Base-by-base conservation (phyloP, 768 basidiomycete species). In the Ephemerocybe angulata region DNA sequence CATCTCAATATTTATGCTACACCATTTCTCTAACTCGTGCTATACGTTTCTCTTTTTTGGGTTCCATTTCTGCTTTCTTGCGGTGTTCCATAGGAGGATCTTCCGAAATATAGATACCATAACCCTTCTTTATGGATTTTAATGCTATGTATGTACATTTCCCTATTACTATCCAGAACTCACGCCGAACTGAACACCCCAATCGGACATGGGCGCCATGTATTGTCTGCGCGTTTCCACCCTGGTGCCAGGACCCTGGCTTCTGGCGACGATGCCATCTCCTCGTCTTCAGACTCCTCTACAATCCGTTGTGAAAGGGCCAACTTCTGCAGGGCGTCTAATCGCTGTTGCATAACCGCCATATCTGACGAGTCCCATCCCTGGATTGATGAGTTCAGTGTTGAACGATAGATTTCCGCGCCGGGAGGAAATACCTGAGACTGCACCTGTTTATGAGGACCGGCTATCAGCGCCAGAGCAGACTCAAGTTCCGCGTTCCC, bases 141-240 rank as follows among this genome's bases (percentile, higher is more conserved):
- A n/a, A n/a, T n/a, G n/a, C n/a, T n/a, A n/a, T n/a, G n/a, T n/a
- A n/a, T n/a, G n/a, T n/a, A n/a, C n/a, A n/a, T n/a, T n/a, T n/a
- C n/a, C n/a, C n/a, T n/a, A n/a, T n/a, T n/a, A 31, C 21, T 28
- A 3, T 52, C 21, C 28, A 27, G 17, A 8, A n/a, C n/a, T 30
- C 30, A 28, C 19, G 15, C 22, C 22, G 33, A 3, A 19, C n/a
- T 30, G 21, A 65, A 67, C 8, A 87, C 74, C 8, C 89, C 89
- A 42, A 91, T 85, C 4, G 89, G 88, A 62, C 81, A 85, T 2
- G 84, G 76, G 58, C 71, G 76, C 89, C 89, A 90, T 33, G 67
- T 66, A 15, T 69, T 67, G 21, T 65, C 65, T 27, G 75, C 70
- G 12, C 85, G 68, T 38, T 74, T 52, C 48, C 72, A 72, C 87